Evolutionary conservation across 2,329 filamentous ascomycete species (phyloP).

Genomic region (Trichoderma sp.): DNA sequence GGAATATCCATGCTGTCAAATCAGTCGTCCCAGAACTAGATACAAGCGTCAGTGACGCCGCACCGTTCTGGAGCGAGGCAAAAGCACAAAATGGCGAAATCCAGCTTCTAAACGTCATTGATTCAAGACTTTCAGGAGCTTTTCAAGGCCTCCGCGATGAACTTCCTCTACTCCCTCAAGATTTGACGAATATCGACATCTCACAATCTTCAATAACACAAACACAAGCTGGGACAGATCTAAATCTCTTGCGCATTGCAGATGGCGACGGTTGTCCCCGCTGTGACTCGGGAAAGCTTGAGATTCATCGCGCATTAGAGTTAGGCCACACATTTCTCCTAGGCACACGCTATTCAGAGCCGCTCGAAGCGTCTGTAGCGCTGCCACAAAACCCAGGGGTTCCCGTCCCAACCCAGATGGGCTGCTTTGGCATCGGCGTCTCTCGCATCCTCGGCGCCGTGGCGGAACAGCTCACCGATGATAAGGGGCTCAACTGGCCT

Average conservation of each 20-base stretch:
- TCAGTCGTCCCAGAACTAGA: conserved; percentile 68
- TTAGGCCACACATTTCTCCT: conserved; percentile 95
- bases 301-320: conserved; percentile 75
- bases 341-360: conserved; percentile 81
- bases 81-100: neutral
- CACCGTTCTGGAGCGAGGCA: conserved; percentile 52
- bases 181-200: conserved; percentile 19
- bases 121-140: conserved; percentile 34
- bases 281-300: conserved; percentile 65
- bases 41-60: conserved; percentile 63
- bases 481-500: conserved; percentile 83
- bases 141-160: conserved; percentile 32
- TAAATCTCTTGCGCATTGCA: conserved; percentile 66
- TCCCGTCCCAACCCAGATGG: conserved; percentile 76
- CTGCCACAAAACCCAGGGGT: conserved; percentile 35
- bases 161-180: conserved; percentile 33
- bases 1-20: conserved; percentile 65
- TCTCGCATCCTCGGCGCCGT: conserved; percentile 87
- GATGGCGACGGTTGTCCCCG: conserved; percentile 72
- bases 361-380: conserved; percentile 66
- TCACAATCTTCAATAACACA: conserved; percentile 33
- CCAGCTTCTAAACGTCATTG: conserved; percentile 40
- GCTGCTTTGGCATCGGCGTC: conserved; percentile 93
- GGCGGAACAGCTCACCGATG: conserved; percentile 72
- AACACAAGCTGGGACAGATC: conserved; percentile 39